Percentiles rank a stretch among this genome's conserved stretches.
phyloP scores from a whole-genome alignment of 768 basidiomycete species.

The Lactarius indigo region DNA sequence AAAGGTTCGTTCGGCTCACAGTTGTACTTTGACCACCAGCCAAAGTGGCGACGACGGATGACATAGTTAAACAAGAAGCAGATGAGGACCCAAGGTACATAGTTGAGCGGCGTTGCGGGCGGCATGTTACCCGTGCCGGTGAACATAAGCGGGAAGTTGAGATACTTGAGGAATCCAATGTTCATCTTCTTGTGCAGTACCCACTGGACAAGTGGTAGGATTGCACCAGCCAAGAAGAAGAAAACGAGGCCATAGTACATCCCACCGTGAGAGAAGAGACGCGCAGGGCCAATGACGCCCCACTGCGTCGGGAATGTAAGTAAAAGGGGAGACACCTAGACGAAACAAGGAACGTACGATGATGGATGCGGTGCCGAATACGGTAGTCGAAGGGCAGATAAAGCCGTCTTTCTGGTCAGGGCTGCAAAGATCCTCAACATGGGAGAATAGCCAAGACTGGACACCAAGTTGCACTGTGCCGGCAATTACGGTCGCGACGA shows the following conservation, averaged over 20 bases:
- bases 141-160: slow-evolving; percentile 51
- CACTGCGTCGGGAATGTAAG: slow-evolving; percentile 20
- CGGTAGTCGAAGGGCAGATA: slow-evolving; percentile 64
- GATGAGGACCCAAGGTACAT: slow-evolving; percentile 37
- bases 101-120: slow-evolving; percentile 42
- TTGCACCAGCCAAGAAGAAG: slow-evolving; percentile 76
- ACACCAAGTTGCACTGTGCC: slow-evolving; percentile 74
- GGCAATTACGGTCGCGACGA: slow-evolving; percentile 62
- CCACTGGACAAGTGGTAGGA: slow-evolving; percentile 56
- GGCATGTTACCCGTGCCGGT: slow-evolving; percentile 40
- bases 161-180: slow-evolving; percentile 45
- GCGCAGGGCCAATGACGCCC: slow-evolving; percentile 74
- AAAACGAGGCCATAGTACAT: slow-evolving; percentile 42
- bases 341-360: slow-evolving; percentile 44
- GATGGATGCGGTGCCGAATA: slow-evolving; percentile 77
- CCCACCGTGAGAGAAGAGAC: slow-evolving; percentile 26
- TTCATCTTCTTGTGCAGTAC: slow-evolving; percentile 34
- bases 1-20: slow-evolving; percentile 27
- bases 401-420: slow-evolving; percentile 56
- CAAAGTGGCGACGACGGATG: slow-evolving; percentile 38
- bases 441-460: slow-evolving; percentile 73
- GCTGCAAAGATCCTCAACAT: slow-evolving; percentile 59
- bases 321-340: neutral
- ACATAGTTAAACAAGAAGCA: slow-evolving; percentile 38
- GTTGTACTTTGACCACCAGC: slow-evolving; percentile 41